These are phyloP conservation scores for Boechera stricta DNA, from an alignment of 345 rosid species.

Conservation along the genomic window DNA sequence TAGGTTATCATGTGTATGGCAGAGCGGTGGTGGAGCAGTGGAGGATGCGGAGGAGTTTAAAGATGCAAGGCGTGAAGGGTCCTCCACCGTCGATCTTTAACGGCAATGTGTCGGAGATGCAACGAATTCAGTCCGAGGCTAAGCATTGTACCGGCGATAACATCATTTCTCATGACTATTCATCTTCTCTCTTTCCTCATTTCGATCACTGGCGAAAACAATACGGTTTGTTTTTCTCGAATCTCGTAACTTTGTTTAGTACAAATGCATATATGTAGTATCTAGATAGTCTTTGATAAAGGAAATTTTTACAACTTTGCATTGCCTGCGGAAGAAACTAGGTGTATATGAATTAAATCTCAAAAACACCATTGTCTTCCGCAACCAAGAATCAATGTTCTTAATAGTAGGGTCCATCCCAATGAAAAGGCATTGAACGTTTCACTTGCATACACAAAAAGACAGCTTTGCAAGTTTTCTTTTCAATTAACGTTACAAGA, in stretches of 20 bases:
- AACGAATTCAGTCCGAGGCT: slow-evolving; percentile 46
- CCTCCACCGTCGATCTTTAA: slow-evolving; percentile 62
- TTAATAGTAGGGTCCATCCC: background rate
- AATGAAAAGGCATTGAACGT: background rate
- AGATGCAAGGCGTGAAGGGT: slow-evolving; percentile 64
- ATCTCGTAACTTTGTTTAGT: background rate
- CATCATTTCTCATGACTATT: slow-evolving; percentile 62
- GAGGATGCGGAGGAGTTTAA: slow-evolving; percentile 48
- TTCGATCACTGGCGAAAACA: slow-evolving; percentile 68
- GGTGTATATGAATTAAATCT: no score
- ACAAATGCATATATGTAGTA: background rate
- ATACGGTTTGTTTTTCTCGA: slow-evolving; percentile 52
- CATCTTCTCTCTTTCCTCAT: slow-evolving; percentile 69
- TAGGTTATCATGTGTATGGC: slow-evolving; percentile 9
- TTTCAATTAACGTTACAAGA: background rate
- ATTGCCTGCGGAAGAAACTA: no score
- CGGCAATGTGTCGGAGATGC: slow-evolving; percentile 69
- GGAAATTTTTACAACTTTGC: no score
- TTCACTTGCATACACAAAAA: slow-evolving; percentile 7
- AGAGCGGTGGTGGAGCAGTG: slow-evolving; percentile 13
- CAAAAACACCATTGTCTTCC: no score
- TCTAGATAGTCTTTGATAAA: background rate
- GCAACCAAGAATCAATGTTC: background rate
- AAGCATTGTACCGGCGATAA: slow-evolving; percentile 23
- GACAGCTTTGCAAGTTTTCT: background rate